These are phyloP conservation scores for Neopestalotiopsis clavispora DNA, from an alignment of 2,329 filamentous ascomycete species.

Conservation along the genomic window DNA sequence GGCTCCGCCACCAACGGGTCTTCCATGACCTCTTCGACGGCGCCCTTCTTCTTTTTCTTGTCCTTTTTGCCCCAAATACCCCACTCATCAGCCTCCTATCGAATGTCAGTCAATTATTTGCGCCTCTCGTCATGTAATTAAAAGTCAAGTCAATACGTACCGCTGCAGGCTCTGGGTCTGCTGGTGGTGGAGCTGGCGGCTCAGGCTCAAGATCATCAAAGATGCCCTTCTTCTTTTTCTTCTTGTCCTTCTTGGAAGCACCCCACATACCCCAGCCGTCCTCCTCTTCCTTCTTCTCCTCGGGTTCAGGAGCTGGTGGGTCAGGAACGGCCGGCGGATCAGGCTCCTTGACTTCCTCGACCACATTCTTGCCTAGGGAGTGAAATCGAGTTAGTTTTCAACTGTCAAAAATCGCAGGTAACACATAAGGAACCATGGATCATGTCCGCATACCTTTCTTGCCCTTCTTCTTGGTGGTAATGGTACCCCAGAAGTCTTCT, in stretches of 20 bases:
- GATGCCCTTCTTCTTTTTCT: slow-evolving; percentile 36
- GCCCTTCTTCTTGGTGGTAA: slow-evolving; percentile 25
- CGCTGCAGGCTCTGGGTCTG: slow-evolving; percentile 30
- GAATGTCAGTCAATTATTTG: background rate
- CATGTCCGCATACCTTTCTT: slow-evolving; percentile 24
- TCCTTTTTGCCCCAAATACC: slow-evolving; percentile 34
- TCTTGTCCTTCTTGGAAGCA: slow-evolving; percentile 36
- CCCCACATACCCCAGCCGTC: slow-evolving; percentile 31
- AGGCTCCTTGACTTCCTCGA: slow-evolving; percentile 29
- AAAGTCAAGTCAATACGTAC: no score
- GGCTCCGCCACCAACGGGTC: slow-evolving; percentile 29
- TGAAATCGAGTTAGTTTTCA: background rate
- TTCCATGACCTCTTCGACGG: slow-evolving; percentile 23
- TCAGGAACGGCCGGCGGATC: slow-evolving; percentile 19
- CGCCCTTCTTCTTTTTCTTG: slow-evolving; percentile 40
- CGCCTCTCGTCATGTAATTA: no score
- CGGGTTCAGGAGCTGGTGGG: slow-evolving; percentile 28
- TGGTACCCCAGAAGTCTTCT: slow-evolving; percentile 20
- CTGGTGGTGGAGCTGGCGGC: slow-evolving; percentile 32
- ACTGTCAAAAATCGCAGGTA: no score
- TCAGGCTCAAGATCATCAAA: slow-evolving; percentile 23
- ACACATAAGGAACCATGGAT: background rate
- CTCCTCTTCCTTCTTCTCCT: slow-evolving; percentile 30
- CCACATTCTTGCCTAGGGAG: slow-evolving; percentile 21
- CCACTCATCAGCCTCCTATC: slow-evolving; percentile 25